Evolutionary conservation across 2,329 filamentous ascomycete genomes (phyloP).

Genomic region (Thelonectria olida): DNA sequence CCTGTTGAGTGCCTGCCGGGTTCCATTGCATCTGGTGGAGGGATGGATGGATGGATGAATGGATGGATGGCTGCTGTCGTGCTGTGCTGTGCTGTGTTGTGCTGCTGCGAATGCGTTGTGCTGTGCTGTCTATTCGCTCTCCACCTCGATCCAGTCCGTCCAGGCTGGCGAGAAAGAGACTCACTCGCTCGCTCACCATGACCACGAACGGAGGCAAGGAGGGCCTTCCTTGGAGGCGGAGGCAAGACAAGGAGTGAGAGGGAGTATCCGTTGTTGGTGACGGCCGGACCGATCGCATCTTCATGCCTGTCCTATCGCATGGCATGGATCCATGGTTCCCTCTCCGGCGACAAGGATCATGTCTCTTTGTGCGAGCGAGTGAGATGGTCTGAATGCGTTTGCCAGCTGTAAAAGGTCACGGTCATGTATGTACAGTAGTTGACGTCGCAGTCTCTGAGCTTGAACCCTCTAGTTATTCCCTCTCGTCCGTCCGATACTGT

Average conservation of each 20-base stretch:
- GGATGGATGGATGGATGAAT: neutral
- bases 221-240: too few species aligned
- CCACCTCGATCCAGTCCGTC: too few species aligned
- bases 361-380: constrained; percentile 13
- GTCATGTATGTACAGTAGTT: constrained; percentile 1
- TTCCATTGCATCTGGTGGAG: neutral
- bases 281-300: constrained; percentile 14
- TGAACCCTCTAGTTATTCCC: constrained; percentile 10
- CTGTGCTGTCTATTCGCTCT: constrained; percentile 1
- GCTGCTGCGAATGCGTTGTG: neutral
- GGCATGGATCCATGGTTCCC: constrained; percentile 20
- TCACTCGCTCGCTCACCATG: too few species aligned
- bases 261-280: neutral
- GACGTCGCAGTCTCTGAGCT: too few species aligned
- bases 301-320: constrained; percentile 14
- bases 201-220: too few species aligned
- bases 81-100: constrained; percentile 1
- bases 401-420: constrained; percentile 12
- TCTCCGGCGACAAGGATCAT: constrained; percentile 10
- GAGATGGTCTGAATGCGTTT: constrained; percentile 9
- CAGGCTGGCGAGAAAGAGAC: too few species aligned
- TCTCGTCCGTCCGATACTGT: neutral
- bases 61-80: neutral
- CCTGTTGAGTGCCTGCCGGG: constrained; percentile 1
- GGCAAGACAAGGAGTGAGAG: too few species aligned